A percentile compares a stretch with the other conserved stretches of the same genome.
Evolutionary conservation across 164 flowering plant genomes (phyloP).

Genomic region (Annona squamosa): DNA sequence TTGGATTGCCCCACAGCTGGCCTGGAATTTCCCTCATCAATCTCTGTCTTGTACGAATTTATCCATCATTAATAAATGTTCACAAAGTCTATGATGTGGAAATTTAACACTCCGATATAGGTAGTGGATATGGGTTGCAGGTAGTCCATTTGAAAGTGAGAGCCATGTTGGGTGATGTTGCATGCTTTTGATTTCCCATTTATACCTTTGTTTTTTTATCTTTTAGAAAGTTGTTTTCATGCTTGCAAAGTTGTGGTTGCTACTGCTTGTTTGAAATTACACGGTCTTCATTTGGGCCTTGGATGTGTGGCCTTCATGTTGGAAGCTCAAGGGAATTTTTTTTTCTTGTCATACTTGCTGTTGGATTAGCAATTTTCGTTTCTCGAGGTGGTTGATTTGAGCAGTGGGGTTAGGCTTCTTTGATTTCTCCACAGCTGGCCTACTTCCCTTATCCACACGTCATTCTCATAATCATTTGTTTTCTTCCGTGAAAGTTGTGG

Average conservation of each 20-base stretch:
- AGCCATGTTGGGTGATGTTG: background rate
- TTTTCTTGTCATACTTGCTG: background rate
- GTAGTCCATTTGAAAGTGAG: background rate
- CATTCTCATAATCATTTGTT: background rate
- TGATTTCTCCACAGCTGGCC: background rate
- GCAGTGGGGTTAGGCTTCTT: background rate
- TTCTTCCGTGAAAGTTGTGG: background rate
- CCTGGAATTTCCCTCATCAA: too few relatives aligned
- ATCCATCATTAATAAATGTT: too few relatives aligned
- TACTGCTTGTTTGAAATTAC: background rate
- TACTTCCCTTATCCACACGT: background rate
- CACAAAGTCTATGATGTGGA: too few relatives aligned
- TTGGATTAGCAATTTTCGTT: background rate
- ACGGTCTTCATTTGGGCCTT: background rate
- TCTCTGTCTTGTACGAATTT: too few relatives aligned
- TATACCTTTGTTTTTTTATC: background rate
- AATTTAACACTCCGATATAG: too few relatives aligned
- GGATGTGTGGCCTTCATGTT: background rate
- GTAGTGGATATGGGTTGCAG: too few relatives aligned
- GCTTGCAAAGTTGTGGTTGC: background rate
- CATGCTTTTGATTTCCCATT: background rate
- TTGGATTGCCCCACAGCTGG: too few relatives aligned
- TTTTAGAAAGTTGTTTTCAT: background rate
- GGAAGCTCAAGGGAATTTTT: background rate
- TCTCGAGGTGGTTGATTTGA: background rate